Evolutionary conservation across 257 asterid species (phyloP).

Genomic region (Forsythia viridissima): DNA sequence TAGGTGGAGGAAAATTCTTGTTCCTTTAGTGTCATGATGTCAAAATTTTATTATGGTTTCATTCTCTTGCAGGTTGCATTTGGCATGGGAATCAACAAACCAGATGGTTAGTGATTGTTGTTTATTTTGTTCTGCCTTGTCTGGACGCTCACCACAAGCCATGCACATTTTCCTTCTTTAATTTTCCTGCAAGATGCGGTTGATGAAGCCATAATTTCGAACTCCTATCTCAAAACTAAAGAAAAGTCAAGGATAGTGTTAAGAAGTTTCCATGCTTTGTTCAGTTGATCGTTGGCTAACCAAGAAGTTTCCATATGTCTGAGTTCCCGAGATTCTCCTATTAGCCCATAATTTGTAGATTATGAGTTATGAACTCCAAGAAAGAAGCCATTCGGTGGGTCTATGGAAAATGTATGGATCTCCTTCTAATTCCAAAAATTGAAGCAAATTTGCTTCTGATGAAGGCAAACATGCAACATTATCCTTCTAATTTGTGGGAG

Average conservation of each 20-base stretch:
- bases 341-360: not conserved
- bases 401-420: slow-evolving; percentile 6
- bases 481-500: not conserved
- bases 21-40: slow-evolving; percentile 4
- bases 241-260: not conserved
- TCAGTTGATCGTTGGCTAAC: not conserved
- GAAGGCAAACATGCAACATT: slow-evolving; percentile 13
- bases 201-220: slow-evolving; percentile 17
- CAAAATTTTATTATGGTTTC: slow-evolving; percentile 1
- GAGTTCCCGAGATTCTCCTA: slow-evolving; percentile 19
- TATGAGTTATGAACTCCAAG: slow-evolving; percentile 2
- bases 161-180: not conserved
- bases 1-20: slow-evolving; percentile 37
- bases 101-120: slow-evolving; percentile 74
- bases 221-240: slow-evolving; percentile 7
- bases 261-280: slow-evolving; percentile 11
- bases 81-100: slow-evolving; percentile 99
- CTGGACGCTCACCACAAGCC: slow-evolving; percentile 10
- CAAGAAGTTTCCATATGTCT: slow-evolving; percentile 10
- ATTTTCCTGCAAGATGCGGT: slow-evolving; percentile 4
- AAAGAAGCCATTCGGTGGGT: slow-evolving; percentile 11
- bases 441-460: not conserved
- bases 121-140: slow-evolving; percentile 10
- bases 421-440: slow-evolving; percentile 8
- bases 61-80: slow-evolving; percentile 80